These are phyloP conservation scores for Xylariales sp. DNA, from an alignment of 2,329 filamentous ascomycete genomes.

Conservation along the genomic window DNA sequence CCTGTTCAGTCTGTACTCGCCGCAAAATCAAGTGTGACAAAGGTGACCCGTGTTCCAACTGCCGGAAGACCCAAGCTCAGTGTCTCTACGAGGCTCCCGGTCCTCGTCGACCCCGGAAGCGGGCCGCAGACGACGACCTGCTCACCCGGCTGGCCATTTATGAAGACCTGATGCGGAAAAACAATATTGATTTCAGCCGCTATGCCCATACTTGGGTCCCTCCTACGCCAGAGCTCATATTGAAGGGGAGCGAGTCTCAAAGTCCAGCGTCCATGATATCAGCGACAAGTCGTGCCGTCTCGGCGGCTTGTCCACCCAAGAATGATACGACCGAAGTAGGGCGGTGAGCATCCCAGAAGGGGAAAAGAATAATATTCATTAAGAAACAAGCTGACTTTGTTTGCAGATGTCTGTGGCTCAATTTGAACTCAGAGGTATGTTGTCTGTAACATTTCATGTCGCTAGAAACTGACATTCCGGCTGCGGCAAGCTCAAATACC, in stretches of 20 bases:
- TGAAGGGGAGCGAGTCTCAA: too few relatives aligned
- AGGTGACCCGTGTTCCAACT: neutral
- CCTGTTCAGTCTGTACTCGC: neutral
- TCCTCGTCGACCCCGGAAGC: neutral
- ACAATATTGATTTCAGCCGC: neutral
- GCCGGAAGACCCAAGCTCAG: neutral
- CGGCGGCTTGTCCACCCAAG: too few relatives aligned
- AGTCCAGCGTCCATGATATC: too few relatives aligned
- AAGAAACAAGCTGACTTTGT: neutral
- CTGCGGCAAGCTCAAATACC: neutral
- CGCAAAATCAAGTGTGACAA: neutral
- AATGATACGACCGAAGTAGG: too few relatives aligned
- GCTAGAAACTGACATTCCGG: neutral
- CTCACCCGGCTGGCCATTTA: neutral
- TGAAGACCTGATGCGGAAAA: neutral
- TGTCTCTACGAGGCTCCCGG: neutral
- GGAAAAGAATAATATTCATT: too few relatives aligned
- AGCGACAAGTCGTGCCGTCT: too few relatives aligned
- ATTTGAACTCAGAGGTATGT: neutral
- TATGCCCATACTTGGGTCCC: neutral
- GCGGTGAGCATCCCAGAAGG: too few relatives aligned
- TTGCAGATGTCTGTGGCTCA: neutral
- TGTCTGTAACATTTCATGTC: too few relatives aligned
- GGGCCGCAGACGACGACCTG: neutral
- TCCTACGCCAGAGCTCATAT: neutral